Percentiles rank a stretch among this genome's conserved stretches.
phyloP scores from a whole-genome alignment of 495 filamentous ascomycete species.

The Talaromyces proteolyticus region DNA sequence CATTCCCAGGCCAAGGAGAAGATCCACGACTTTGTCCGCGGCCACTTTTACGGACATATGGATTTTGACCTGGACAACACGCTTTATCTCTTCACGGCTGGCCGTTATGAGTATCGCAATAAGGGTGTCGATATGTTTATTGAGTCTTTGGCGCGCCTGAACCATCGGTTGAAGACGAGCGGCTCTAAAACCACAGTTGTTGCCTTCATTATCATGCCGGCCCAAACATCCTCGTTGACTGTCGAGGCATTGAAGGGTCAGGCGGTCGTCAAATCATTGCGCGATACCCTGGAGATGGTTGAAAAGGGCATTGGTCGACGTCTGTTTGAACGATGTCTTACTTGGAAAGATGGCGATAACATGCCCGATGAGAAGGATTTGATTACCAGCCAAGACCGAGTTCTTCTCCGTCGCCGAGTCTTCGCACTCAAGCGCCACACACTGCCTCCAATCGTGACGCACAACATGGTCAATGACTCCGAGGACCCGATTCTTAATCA shows the following conservation, averaged over 20 bases:
- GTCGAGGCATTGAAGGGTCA: conserved; percentile 96
- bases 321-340: conserved; percentile 86
- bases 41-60: conserved; percentile 97
- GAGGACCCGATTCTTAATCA: conserved; percentile 97
- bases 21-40: conserved; percentile 96
- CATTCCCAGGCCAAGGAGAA: conserved; percentile 95
- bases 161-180: conserved; percentile 79
- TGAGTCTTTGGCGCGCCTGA: conserved; percentile 87
- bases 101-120: conserved; percentile 95
- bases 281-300: conserved; percentile 86
- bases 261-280: conserved; percentile 91
- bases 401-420: conserved; percentile 83
- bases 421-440: conserved; percentile 92
- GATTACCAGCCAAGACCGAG: conserved; percentile 83
- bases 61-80: conserved; percentile 96
- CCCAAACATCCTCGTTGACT: conserved; percentile 91
- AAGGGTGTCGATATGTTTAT: conserved; percentile 99
- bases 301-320: conserved; percentile 86
- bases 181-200: conserved; percentile 93
- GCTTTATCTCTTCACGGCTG: conserved; percentile 95
- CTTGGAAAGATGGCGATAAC: conserved; percentile 90
- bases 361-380: conserved; percentile 95
- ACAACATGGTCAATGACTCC: conserved; percentile 94
- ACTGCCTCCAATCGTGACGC: conserved; percentile 95
- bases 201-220: conserved; percentile 99